Evolutionary conservation across 2,329 filamentous ascomycete species (phyloP), one percentile per base, ranked within the genome.

Genomic region (Fusarium napiforme): DNA sequence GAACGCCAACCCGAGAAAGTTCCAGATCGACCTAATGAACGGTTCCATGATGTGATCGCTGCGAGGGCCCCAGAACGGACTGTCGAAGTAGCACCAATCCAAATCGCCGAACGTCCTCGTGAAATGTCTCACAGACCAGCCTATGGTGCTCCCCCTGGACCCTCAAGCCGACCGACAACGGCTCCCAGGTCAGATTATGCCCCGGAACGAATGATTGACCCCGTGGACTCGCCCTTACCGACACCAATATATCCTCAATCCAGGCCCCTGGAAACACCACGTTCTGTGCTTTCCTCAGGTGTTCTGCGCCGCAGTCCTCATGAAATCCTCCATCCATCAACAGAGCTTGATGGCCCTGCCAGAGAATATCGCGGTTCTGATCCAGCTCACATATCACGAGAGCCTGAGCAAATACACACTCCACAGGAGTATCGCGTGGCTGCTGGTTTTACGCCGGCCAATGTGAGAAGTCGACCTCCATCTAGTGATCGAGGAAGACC

Each of bases 371-470:
- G 49, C 14, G 50, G 55, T 30, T 23, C 55, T 46, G 69, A 75
- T 30, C 64, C 71, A 36, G 65, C 58, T 28, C 77, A 64, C 14
- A 45, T 53, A 8, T 39, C 57, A n/a, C 69, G 60, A 16, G 78
- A 80, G 43, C 67, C 74, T 28, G 65, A 77, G 42, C 79, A 79
- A 46, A 74, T 79, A 57, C 75, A 71, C 30, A 78, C 74, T 5
- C 76, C 77, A 1, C 75, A 75, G 36, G 80, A 80, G 28, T 76
- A 76, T 30, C 71, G 72, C 52, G 72, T 77, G 8, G 75, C 65
- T 32, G 72, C 68, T 34, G 77, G 79, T 11, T 82, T 82, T 56
- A 82, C 80, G 2, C 75, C 80, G 11, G 80, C 80, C 34, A 82
- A 82, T 56, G 26, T 64, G 11, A 75, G 72, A 37, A 78, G 76